phyloP scores from a whole-genome alignment of 1,139 yeast genomes.

The Saccharomyces hybrid region DNA sequence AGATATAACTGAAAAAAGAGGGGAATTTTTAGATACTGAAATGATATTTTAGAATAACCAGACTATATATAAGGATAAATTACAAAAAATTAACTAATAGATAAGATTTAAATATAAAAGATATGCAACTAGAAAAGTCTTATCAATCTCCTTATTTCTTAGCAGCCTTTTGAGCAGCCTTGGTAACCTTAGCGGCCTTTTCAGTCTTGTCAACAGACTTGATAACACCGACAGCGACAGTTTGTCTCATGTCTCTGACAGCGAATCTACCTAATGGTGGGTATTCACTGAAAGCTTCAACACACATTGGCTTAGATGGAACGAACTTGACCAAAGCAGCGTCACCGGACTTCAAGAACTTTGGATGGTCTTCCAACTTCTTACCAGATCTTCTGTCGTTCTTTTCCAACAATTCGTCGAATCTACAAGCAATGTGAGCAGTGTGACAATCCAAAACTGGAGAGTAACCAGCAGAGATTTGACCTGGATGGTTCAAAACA shows the following conservation, averaged over 20 bases:
- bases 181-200: constrained; percentile 96
- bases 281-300: constrained; percentile 94
- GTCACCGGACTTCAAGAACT: constrained; percentile 88
- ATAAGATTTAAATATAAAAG: background rate
- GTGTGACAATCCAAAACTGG: constrained; percentile 78
- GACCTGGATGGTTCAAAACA: constrained; percentile 91
- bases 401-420: constrained; percentile 77
- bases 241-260: constrained; percentile 99
- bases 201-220: constrained; percentile 94
- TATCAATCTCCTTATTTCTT: constrained; percentile 5
- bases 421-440: constrained; percentile 91
- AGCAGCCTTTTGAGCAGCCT: constrained; percentile 95
- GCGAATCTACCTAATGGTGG: constrained; percentile 99
- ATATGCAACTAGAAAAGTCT: constrained; percentile 1
- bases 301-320: constrained; percentile 96
- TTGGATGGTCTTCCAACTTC: constrained; percentile 74
- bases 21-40: constrained; percentile 1
- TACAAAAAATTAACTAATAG: constrained; percentile 1
- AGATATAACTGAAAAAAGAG: too few relatives aligned
- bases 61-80: constrained; percentile 1
- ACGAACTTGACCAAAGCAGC: constrained; percentile 88
- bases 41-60: background rate
- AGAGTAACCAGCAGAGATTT: constrained; percentile 86
- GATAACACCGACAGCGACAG: constrained; percentile 99
- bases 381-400: constrained; percentile 94